Percentiles rank a stretch among this genome's conserved stretches.
These are phyloP conservation scores for Wickerhamiella hasegawae DNA, from an alignment of 805 yeast species.

Conservation along the genomic window DNA sequence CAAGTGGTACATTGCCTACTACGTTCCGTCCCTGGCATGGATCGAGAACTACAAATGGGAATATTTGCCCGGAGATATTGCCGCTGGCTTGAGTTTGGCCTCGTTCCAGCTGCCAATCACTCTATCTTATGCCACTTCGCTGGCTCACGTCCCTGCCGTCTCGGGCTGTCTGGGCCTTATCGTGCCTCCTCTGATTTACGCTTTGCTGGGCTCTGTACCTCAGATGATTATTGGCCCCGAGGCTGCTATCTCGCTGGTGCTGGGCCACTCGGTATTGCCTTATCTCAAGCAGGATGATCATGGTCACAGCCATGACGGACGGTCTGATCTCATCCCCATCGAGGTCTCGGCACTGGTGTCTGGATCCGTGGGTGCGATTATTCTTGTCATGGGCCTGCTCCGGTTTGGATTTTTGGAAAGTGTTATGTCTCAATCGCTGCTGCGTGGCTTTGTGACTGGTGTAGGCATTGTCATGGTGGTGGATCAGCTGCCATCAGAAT, in stretches of 20 bases:
- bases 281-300: conserved; percentile 22
- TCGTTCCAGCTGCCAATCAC: conserved; percentile 84
- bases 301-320: conserved; percentile 2
- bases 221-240: conserved; percentile 86
- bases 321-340: conserved; percentile 26
- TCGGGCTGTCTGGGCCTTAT: conserved; percentile 66
- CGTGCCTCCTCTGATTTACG: conserved; percentile 62
- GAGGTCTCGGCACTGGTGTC: conserved; percentile 55
- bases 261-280: conserved; percentile 65
- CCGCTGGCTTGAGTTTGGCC: conserved; percentile 78
- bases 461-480: conserved; percentile 73
- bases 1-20: conserved; percentile 29
- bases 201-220: conserved; percentile 72
- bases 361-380: conserved; percentile 55
- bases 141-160: conserved; percentile 70
- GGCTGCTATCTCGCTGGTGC: conserved; percentile 69
- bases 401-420: conserved; percentile 76
- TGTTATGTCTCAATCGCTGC: conserved; percentile 56
- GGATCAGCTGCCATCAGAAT: conserved; percentile 54
- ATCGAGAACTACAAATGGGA: conserved; percentile 26
- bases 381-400: conserved; percentile 61
- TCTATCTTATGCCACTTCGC: conserved; percentile 65
- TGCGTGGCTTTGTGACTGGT: conserved; percentile 74
- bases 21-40: conserved; percentile 44
- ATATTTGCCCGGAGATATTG: conserved; percentile 40